Conservation (phyloP, 176 grass and related monocot genomes). For the Pontederia paniculata region DNA sequence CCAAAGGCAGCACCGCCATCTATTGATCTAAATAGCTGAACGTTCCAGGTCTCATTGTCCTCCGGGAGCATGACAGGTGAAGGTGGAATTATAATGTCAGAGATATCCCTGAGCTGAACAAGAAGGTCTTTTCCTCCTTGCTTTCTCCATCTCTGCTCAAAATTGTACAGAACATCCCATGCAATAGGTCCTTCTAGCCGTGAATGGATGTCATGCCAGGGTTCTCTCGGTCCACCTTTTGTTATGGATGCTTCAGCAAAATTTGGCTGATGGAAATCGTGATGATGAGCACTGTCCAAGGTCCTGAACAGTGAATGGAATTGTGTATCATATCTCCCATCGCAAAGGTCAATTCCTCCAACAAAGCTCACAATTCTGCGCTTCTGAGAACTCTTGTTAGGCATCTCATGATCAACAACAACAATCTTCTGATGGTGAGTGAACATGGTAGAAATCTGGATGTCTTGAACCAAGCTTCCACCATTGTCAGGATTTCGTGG, state of each 20-base stretch:
- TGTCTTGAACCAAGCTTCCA: slow-evolving; percentile 21
- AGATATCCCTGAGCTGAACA: slow-evolving; percentile 12
- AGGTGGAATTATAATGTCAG: slow-evolving; percentile 20
- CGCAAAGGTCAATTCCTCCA: slow-evolving; percentile 18
- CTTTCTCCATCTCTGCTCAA: slow-evolving; percentile 24
- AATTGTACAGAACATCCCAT: slow-evolving; percentile 21
- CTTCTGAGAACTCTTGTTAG: slow-evolving; percentile 15
- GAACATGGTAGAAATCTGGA: slow-evolving; percentile 18
- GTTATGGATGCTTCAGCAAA: slow-evolving; percentile 1
- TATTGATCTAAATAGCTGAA: slow-evolving; percentile 20
- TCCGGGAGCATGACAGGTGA: slow-evolving; percentile 21
- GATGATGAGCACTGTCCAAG: slow-evolving; percentile 14
- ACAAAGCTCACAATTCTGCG: slow-evolving; percentile 20
- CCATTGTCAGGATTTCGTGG: slow-evolving; percentile 20
- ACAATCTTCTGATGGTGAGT: slow-evolving; percentile 23
- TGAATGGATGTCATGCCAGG: slow-evolving; percentile 24
- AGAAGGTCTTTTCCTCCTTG: slow-evolving; percentile 18
- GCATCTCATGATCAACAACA: slow-evolving; percentile 22
- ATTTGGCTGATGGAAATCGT: slow-evolving; percentile 23
- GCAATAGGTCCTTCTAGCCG: slow-evolving; percentile 12
- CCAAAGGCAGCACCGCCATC: slow-evolving; percentile 21
- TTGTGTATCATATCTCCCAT: slow-evolving; percentile 20
- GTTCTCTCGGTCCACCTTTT: slow-evolving; percentile 17
- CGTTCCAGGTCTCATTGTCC: slow-evolving; percentile 15
- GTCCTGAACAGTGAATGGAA: slow-evolving; percentile 19